phyloP scores from a whole-genome alignment of 2,329 filamentous ascomycete genomes.

The Hirsutella minnesotensis region DNA sequence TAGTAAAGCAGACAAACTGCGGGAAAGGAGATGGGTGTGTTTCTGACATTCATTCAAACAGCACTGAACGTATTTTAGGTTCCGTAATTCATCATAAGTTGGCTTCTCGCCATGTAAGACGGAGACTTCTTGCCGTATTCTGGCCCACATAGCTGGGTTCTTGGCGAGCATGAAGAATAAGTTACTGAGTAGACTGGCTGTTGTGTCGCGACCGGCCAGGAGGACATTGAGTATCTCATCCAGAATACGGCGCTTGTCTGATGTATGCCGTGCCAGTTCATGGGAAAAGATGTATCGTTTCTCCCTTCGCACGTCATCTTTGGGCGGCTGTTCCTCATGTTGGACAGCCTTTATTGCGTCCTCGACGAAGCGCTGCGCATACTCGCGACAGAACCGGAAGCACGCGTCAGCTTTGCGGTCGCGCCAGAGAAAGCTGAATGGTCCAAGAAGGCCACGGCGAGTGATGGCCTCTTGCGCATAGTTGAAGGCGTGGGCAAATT shows the following conservation, averaged over 20 bases:
- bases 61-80: constrained; percentile 9
- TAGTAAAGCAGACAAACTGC: background rate
- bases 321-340: background rate
- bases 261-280: constrained; percentile 8
- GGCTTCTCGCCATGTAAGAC: constrained; percentile 8
- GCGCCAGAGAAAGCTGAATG: background rate
- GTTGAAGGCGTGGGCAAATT: background rate
- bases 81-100: constrained; percentile 9
- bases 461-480: background rate
- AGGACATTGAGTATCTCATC: constrained; percentile 19
- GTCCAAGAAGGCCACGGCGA: background rate
- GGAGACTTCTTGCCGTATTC: constrained; percentile 25
- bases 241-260: constrained; percentile 5
- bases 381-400: background rate
- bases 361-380: background rate
- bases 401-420: background rate
- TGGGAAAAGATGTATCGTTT: constrained; percentile 13
- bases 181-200: constrained; percentile 20
- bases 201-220: constrained; percentile 26
- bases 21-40: constrained; percentile 7
- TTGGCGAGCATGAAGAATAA: constrained; percentile 21
- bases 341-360: background rate
- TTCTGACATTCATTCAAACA: constrained; percentile 12
- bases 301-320: background rate
- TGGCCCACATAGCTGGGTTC: constrained; percentile 23